phyloP scores from a whole-genome alignment of 2,329 filamentous ascomycete genomes.

The Endothia cerciana region DNA sequence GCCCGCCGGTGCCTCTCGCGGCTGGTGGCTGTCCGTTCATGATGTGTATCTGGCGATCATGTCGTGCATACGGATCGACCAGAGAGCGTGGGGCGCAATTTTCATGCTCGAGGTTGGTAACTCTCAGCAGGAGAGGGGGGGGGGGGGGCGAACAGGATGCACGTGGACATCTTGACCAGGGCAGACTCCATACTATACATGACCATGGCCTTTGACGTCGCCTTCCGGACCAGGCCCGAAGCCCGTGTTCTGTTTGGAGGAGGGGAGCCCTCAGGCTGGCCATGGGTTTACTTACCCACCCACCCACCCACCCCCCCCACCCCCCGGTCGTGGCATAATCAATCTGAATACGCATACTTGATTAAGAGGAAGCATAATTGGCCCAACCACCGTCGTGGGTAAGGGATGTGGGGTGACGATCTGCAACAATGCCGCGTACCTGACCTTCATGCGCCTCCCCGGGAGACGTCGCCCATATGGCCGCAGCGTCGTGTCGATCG shows the following conservation, averaged over 20 bases:
- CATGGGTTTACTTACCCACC: no score
- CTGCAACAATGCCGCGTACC: background rate
- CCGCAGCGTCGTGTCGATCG: background rate
- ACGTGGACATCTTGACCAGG: background rate
- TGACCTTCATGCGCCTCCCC: background rate
- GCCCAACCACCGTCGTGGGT: background rate
- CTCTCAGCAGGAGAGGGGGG: background rate
- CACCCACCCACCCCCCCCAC: no score
- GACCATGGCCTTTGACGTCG: background rate
- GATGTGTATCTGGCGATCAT: background rate
- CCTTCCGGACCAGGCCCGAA: background rate
- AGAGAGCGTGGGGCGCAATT: background rate
- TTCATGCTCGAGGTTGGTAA: background rate
- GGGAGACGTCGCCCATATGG: background rate
- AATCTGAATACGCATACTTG: background rate
- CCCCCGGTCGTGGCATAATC: background rate
- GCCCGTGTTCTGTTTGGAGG: no score
- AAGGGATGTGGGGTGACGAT: background rate
- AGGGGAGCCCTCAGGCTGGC: no score
- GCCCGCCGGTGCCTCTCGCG: background rate
- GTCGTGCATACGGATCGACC: background rate
- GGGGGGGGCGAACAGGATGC: background rate
- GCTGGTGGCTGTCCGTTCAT: slow-evolving; percentile 3
- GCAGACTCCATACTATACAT: background rate
- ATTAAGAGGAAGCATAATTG: background rate